These are phyloP conservation scores for Saccharum hybrid DNA, from an alignment of 202 grass and related monocot genomes.

Conservation along the genomic window DNA sequence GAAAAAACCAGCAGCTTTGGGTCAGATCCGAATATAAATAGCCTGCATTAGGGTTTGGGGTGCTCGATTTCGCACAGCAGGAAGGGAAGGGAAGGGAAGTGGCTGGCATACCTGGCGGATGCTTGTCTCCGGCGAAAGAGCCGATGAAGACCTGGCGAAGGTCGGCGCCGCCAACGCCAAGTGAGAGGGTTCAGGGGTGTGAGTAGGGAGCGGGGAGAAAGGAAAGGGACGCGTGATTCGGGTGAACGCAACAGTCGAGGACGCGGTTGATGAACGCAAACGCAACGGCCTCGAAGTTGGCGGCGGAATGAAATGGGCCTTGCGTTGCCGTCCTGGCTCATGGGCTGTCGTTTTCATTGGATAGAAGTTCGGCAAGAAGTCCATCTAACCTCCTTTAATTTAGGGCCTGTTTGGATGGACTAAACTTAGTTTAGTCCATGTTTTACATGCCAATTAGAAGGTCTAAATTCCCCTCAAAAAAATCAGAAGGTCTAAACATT, in stretches of 20 bases:
- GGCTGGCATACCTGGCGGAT: not conserved
- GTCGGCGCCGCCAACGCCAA: not conserved
- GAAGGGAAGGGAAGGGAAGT: not conserved
- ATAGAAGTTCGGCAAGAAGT: too few relatives aligned
- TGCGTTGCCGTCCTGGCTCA: not conserved
- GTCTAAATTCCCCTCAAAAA: too few relatives aligned
- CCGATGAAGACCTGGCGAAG: not conserved
- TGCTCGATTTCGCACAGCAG: not conserved
- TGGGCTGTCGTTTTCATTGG: not conserved
- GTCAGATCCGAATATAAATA: slow-evolving; percentile 11
- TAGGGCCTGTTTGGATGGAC: too few relatives aligned
- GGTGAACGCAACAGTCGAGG: not conserved
- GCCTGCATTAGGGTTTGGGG: slow-evolving; percentile 10
- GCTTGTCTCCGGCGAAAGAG: not conserved
- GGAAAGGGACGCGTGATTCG: not conserved
- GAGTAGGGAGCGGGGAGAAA: not conserved
- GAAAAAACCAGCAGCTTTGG: not conserved
- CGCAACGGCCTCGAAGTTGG: not conserved
- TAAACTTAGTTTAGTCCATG: too few relatives aligned
- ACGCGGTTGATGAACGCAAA: not conserved
- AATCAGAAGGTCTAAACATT: too few relatives aligned
- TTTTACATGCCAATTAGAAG: too few relatives aligned
- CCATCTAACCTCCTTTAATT: too few relatives aligned
- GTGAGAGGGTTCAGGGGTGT: not conserved
- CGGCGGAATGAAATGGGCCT: not conserved